These are phyloP conservation scores for Thuja plicata DNA, from an alignment of 83 land plant species.

Conservation along the genomic window DNA sequence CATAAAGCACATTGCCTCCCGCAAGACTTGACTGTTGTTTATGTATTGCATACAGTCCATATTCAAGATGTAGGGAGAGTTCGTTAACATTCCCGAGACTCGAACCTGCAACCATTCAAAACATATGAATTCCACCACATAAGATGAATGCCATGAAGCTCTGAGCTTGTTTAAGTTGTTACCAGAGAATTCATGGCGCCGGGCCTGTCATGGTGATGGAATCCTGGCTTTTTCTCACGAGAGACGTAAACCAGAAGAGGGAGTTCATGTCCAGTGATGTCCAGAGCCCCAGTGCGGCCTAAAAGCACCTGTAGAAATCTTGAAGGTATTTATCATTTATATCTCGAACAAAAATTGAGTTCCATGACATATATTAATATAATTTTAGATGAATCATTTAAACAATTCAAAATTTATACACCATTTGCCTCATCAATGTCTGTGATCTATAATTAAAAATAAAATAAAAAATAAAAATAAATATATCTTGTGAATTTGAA, in stretches of 20 bases:
- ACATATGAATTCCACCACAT: too few relatives aligned
- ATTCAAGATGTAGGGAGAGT: conserved; percentile 37
- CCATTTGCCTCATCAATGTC: too few relatives aligned
- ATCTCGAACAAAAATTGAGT: too few relatives aligned
- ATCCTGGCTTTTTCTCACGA: conserved; percentile 44
- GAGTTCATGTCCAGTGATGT: conserved; percentile 35
- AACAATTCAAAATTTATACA: too few relatives aligned
- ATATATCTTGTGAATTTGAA: too few relatives aligned
- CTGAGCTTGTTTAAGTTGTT: background rate
- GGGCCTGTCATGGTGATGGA: conserved; percentile 40
- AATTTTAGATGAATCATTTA: too few relatives aligned
- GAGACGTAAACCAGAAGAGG: conserved; percentile 44
- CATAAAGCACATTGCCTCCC: conserved; percentile 44
- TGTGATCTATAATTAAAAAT: too few relatives aligned
- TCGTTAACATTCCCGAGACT: conserved; percentile 35
- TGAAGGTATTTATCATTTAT: too few relatives aligned
- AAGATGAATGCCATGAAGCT: too few relatives aligned
- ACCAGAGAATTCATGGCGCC: conserved; percentile 49
- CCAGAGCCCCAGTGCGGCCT: conserved; percentile 34
- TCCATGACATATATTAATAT: too few relatives aligned
- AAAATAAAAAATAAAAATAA: too few relatives aligned
- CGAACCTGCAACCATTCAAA: conserved; percentile 20
- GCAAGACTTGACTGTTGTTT: conserved; percentile 37
- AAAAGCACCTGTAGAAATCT: conserved; percentile 29
- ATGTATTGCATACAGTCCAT: conserved; percentile 37